Evolutionary conservation across 225 moss, liverwort and hornwort genomes (phyloP).

Genomic region (Climacium dendroides): DNA sequence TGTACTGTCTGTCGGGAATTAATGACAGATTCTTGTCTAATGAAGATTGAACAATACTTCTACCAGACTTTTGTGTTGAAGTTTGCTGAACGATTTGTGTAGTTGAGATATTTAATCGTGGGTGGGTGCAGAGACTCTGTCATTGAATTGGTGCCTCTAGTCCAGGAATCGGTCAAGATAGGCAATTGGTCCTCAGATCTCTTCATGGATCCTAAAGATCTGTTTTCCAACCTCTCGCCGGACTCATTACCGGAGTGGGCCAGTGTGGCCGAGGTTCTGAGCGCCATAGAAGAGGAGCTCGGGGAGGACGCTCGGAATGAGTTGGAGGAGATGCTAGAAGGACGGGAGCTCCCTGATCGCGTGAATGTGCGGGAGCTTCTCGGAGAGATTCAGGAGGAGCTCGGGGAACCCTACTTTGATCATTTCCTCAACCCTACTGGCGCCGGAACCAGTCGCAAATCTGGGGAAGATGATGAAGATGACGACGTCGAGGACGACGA

Average conservation of each 20-base stretch:
- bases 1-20: background rate
- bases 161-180: background rate
- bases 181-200: slow-evolving; percentile 1
- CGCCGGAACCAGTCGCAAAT: background rate
- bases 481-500: background rate
- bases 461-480: background rate
- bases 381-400: slow-evolving; percentile 30
- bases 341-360: slow-evolving; percentile 20
- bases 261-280: slow-evolving; percentile 16
- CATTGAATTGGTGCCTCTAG: background rate
- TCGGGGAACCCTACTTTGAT: slow-evolving; percentile 31
- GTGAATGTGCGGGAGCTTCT: slow-evolving; percentile 32
- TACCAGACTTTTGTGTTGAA: background rate
- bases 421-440: slow-evolving; percentile 10
- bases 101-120: background rate
- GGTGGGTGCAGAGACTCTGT: background rate
- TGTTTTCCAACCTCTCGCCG: slow-evolving; percentile 16
- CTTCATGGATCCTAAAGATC: slow-evolving; percentile 24
- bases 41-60: background rate
- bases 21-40: background rate
- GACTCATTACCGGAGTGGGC: slow-evolving; percentile 29
- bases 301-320: slow-evolving; percentile 24
- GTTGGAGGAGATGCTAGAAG: slow-evolving; percentile 31
- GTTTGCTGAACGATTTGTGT: background rate
- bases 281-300: slow-evolving; percentile 18